Conservation (phyloP, 345 rosid genomes). For the Citrus sinensis region DNA sequence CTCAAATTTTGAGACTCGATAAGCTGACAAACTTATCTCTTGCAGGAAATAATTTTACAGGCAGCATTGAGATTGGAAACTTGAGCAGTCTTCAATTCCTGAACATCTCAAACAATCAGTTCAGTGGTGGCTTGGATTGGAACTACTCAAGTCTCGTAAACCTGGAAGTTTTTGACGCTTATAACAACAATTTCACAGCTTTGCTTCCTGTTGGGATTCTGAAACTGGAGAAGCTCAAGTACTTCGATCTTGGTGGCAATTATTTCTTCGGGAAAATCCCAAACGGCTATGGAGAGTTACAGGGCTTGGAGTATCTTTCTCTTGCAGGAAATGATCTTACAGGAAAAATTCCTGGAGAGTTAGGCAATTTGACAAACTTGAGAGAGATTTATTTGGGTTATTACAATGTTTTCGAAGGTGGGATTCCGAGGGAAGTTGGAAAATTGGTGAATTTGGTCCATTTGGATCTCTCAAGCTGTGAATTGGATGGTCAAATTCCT, state of each 20-base stretch:
- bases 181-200: conserved; percentile 56
- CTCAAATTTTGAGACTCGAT: conserved; percentile 41
- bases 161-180: conserved; percentile 46
- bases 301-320: conserved; percentile 43
- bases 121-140: conserved; percentile 48
- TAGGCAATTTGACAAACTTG: conserved; percentile 54
- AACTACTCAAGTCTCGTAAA: conserved; percentile 35
- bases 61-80: conserved; percentile 36
- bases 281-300: conserved; percentile 34
- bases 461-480: conserved; percentile 57
- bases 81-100: conserved; percentile 40
- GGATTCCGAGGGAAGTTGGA: conserved; percentile 54
- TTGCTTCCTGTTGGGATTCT: conserved; percentile 41
- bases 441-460: conserved; percentile 46
- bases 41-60: conserved; percentile 53
- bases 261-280: conserved; percentile 57
- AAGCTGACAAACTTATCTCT: conserved; percentile 49
- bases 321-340: conserved; percentile 55
- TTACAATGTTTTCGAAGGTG: conserved; percentile 51
- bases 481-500: conserved; percentile 50
- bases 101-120: conserved; percentile 55
- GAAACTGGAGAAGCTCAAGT: conserved; percentile 32
- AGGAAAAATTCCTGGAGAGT: conserved; percentile 48
- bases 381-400: conserved; percentile 58
- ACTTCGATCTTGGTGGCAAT: conserved; percentile 68